Conservation (phyloP, 225 moss, liverwort and hornwort genomes). For the Ulota crispa region DNA sequence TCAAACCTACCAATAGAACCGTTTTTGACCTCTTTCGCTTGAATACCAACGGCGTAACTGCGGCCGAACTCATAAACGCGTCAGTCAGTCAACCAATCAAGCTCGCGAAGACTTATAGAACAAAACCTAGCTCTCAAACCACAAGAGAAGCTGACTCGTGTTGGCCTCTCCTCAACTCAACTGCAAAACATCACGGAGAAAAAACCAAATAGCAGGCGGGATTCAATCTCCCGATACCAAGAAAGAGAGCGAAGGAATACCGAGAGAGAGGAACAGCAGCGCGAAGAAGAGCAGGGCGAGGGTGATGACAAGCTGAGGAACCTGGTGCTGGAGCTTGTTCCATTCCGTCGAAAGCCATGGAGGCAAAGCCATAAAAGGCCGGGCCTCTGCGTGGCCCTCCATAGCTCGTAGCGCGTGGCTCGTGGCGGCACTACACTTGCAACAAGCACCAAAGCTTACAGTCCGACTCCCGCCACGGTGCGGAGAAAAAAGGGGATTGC, state of each 20-base stretch:
- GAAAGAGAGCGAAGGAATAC: slow-evolving; percentile 11
- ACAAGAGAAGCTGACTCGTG: neutral
- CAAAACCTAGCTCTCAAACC: slow-evolving; percentile 1
- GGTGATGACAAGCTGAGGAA: slow-evolving; percentile 32
- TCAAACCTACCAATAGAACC: slow-evolving; percentile 73
- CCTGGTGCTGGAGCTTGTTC: slow-evolving; percentile 26
- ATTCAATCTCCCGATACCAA: neutral
- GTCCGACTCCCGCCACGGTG: neutral
- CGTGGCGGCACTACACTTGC: neutral
- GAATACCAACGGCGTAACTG: slow-evolving; percentile 61
- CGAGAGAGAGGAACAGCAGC: slow-evolving; percentile 32
- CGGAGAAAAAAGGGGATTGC: neutral
- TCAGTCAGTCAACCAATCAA: slow-evolving; percentile 18
- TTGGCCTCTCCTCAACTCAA: neutral
- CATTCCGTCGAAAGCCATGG: slow-evolving; percentile 26
- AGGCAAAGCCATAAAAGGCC: slow-evolving; percentile 13
- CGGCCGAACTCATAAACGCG: neutral
- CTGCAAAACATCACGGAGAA: neutral
- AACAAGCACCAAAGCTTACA: too few relatives aligned
- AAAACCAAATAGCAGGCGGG: neutral
- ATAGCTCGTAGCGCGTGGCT: slow-evolving; percentile 12
- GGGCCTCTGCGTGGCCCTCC: slow-evolving; percentile 35
- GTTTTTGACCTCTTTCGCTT: slow-evolving; percentile 76
- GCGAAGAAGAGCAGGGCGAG: slow-evolving; percentile 39
- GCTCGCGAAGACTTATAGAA: neutral